Percentiles rank a stretch among this genome's conserved stretches.
Evolutionary conservation across 495 filamentous ascomycete species (phyloP).

Genomic region (Hypoxylon subgilvum): DNA sequence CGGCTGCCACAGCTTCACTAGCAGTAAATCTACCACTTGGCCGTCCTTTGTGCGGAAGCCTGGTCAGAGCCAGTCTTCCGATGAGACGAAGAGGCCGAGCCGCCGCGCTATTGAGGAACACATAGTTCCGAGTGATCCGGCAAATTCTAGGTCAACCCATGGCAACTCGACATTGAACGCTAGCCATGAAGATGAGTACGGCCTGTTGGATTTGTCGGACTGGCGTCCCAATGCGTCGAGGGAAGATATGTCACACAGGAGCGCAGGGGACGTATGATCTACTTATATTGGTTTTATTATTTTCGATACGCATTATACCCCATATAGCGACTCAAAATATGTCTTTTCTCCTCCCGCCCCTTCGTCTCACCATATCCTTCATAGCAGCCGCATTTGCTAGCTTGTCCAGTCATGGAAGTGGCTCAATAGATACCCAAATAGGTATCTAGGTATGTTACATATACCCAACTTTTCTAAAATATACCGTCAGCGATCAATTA

Average conservation of each 20-base stretch:
- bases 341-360: not conserved
- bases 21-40: constrained; percentile 14
- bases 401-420: too few relatives aligned
- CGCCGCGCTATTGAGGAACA: too few relatives aligned
- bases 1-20: constrained; percentile 12
- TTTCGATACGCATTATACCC: constrained; percentile 21
- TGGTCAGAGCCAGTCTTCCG: constrained; percentile 3
- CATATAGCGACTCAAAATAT: constrained; percentile 10
- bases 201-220: constrained; percentile 11
- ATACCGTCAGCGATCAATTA: too few relatives aligned
- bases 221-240: not conserved
- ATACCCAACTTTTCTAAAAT: too few relatives aligned
- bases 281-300: not conserved
- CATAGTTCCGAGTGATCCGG: too few relatives aligned
- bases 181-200: constrained; percentile 20
- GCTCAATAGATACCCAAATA: too few relatives aligned
- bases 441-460: too few relatives aligned
- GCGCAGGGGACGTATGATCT: constrained; percentile 14
- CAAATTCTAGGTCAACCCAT: not conserved
- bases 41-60: constrained; percentile 29
- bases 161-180: constrained; percentile 3
- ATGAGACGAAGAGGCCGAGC: constrained; percentile 13
- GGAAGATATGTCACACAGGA: constrained; percentile 9
- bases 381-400: too few relatives aligned
- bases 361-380: too few relatives aligned